Evolutionary conservation across 371 early-diverging fungal genomes (phyloP).

Genomic region (Circinella umbellata): DNA sequence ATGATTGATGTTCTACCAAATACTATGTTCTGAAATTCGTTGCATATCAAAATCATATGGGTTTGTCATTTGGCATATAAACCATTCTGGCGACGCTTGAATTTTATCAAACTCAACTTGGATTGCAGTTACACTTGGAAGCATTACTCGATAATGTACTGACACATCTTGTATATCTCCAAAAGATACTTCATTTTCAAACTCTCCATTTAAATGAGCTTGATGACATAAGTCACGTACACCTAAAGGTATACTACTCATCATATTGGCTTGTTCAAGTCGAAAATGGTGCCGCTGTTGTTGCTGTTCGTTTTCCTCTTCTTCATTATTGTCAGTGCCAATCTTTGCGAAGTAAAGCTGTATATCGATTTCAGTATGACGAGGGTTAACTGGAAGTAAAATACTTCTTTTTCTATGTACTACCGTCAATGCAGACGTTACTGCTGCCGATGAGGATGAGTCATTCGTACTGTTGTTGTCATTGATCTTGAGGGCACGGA

Average conservation of each 20-base stretch:
- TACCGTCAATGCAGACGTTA: not conserved
- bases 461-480: no score
- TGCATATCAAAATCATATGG: slow-evolving; percentile 1
- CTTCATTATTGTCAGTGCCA: not conserved
- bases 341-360: slow-evolving; percentile 2
- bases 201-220: not conserved
- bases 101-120: not conserved
- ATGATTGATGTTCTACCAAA: slow-evolving; percentile 1
- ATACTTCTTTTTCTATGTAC: not conserved
- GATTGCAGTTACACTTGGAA: not conserved
- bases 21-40: not conserved
- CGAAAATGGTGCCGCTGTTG: not conserved
- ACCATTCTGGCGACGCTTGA: not conserved
- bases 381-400: not conserved
- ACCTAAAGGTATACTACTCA: not conserved
- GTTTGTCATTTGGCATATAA: not conserved
- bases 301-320: no score
- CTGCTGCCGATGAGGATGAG: no score
- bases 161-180: not conserved
- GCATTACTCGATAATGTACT: not conserved
- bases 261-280: slow-evolving; percentile 6
- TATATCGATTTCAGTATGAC: not conserved
- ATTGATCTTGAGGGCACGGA: not conserved
- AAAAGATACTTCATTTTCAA: not conserved
- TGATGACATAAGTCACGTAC: not conserved